Evolutionary conservation across 2,329 filamentous ascomycete genomes (phyloP).

Genomic region (Fusarium abutilonis): DNA sequence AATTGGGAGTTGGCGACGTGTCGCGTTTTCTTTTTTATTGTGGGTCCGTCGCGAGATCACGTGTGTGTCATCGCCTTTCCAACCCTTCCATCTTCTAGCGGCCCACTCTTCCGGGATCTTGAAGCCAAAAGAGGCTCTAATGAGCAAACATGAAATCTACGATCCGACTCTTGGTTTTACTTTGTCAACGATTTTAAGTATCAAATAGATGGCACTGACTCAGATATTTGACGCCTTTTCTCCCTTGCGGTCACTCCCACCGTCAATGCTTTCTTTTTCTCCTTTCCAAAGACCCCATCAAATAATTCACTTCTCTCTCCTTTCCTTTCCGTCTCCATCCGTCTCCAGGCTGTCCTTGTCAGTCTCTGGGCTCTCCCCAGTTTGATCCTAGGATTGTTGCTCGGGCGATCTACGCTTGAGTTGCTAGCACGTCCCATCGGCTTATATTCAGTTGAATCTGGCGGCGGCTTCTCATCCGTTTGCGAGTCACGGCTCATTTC

Average conservation of each 20-base stretch:
- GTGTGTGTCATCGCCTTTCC: conserved; percentile 23
- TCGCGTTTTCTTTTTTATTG: conserved; percentile 30
- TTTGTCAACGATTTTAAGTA: conserved; percentile 29
- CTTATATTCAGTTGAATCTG: conserved; percentile 20
- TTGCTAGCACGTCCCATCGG: conserved; percentile 30
- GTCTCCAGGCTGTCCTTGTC: conserved; percentile 31
- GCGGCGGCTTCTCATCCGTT: conserved; percentile 11
- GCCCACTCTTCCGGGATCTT: conserved; percentile 25
- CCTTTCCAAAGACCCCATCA: neutral
- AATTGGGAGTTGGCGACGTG: conserved; percentile 27
- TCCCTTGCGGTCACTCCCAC: conserved; percentile 16
- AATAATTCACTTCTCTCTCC: conserved; percentile 5
- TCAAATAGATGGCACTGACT: conserved; percentile 22
- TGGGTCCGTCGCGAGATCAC: conserved; percentile 37
- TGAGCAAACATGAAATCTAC: conserved; percentile 26
- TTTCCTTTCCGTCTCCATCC: conserved; percentile 22
- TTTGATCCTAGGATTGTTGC: conserved; percentile 33
- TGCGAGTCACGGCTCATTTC: conserved; percentile 40
- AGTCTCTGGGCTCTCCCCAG: conserved; percentile 28
- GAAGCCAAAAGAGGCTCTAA: conserved; percentile 22
- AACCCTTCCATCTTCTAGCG: conserved; percentile 10
- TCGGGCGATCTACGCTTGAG: conserved; percentile 37
- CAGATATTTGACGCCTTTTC: conserved; percentile 23
- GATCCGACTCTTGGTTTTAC: conserved; percentile 33
- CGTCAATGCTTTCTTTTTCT: conserved; percentile 16